These are phyloP conservation scores for Metrosideros polymorpha DNA, from an alignment of 441 rosid species.

Conservation along the genomic window DNA sequence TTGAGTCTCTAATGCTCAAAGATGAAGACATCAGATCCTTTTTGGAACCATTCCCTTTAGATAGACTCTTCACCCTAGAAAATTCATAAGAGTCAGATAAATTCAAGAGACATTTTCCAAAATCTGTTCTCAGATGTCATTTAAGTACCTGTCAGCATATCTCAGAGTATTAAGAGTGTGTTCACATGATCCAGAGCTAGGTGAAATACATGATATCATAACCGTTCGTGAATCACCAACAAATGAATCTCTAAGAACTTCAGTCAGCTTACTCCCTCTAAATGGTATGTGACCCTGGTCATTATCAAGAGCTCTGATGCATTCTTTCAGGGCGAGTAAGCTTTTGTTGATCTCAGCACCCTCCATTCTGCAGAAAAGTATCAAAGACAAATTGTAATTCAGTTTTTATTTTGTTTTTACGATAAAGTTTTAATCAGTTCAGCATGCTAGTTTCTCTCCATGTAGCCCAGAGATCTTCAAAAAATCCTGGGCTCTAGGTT, in stretches of 20 bases:
- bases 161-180: slow-evolving; percentile 95
- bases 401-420: background rate
- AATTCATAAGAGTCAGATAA: background rate
- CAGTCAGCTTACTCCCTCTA: slow-evolving; percentile 97
- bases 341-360: slow-evolving; percentile 99
- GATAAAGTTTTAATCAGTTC: background rate
- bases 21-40: slow-evolving; percentile 74
- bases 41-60: slow-evolving; percentile 81
- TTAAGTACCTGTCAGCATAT: slow-evolving; percentile 88
- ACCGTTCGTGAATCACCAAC: slow-evolving; percentile 97
- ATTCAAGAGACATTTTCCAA: background rate
- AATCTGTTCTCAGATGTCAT: background rate
- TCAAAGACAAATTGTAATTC: background rate
- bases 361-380: slow-evolving; percentile 61
- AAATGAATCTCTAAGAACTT: slow-evolving; percentile 95
- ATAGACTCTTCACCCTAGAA: slow-evolving; percentile 93
- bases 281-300: slow-evolving; percentile 98
- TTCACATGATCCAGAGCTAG: slow-evolving; percentile 92
- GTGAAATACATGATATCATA: slow-evolving; percentile 98
- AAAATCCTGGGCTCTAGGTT: background rate
- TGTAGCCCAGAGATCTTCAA: background rate
- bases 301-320: slow-evolving; percentile 97
- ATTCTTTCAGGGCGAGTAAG: slow-evolving; percentile 92
- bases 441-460: background rate
- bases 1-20: slow-evolving; percentile 68